A percentile compares a stretch with the other conserved stretches of the same genome.
These are phyloP conservation scores for Primulina huaijiensis DNA, from an alignment of 257 asterid genomes.

Conservation along the genomic window DNA sequence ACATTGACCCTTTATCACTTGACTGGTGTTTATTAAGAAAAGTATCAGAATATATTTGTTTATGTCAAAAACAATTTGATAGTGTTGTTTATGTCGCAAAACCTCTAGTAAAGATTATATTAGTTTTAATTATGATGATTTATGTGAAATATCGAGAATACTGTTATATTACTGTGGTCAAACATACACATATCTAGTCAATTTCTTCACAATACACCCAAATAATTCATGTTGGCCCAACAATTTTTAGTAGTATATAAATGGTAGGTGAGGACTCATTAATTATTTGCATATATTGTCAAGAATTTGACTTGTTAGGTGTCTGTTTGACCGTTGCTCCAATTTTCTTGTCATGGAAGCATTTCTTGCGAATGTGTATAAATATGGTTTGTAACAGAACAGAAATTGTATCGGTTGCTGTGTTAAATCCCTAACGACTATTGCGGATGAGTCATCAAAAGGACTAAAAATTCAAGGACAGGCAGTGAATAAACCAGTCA, in stretches of 20 bases:
- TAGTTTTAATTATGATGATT: too few species aligned
- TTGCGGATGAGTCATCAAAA: conserved; percentile 66
- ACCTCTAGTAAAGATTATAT: too few species aligned
- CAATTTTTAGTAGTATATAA: too few species aligned
- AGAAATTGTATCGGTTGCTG: conserved; percentile 77
- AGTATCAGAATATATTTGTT: too few species aligned
- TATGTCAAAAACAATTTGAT: too few species aligned
- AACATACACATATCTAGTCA: neutral
- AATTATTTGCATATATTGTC: neutral
- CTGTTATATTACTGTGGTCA: too few species aligned
- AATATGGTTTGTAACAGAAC: conserved; percentile 58
- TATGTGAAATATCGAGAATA: neutral
- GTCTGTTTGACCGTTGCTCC: neutral
- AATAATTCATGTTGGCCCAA: neutral
- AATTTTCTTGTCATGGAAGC: conserved; percentile 13
- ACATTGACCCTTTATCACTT: neutral
- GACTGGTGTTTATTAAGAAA: neutral
- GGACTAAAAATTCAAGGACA: conserved; percentile 73
- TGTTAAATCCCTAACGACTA: conserved; percentile 56
- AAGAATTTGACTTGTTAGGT: neutral
- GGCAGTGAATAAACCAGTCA: conserved; percentile 43
- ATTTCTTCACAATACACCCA: neutral
- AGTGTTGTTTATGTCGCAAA: neutral
- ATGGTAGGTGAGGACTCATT: neutral
- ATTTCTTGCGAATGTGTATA: conserved; percentile 37